phyloP scores from a whole-genome alignment of 768 basidiomycete species.

The Pholiota microspora region DNA sequence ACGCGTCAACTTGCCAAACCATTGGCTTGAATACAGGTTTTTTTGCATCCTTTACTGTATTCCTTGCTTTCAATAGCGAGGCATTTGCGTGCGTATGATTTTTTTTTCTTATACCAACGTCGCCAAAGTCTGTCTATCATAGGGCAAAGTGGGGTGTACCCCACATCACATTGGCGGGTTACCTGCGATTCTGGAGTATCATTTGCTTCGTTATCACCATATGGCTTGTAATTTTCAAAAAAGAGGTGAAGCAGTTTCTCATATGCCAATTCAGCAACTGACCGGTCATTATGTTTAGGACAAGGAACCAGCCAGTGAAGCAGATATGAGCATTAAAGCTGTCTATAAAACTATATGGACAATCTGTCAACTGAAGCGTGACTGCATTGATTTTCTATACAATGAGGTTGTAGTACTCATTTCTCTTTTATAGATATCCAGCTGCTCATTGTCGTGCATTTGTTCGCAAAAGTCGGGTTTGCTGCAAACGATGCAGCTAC shows the following conservation, averaged over 20 bases:
- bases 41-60: constrained; percentile 95
- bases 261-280: no score
- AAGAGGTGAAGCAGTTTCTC: no score
- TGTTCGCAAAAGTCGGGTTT: constrained; percentile 93
- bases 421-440: constrained; percentile 72
- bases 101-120: not conserved
- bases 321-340: constrained; percentile 85
- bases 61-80: constrained; percentile 93
- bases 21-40: constrained; percentile 95
- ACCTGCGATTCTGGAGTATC: constrained; percentile 84
- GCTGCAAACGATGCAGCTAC: constrained; percentile 92
- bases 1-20: constrained; percentile 97
- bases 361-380: constrained; percentile 89
- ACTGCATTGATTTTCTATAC: constrained; percentile 21
- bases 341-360: constrained; percentile 96
- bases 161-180: constrained; percentile 67
- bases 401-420: constrained; percentile 1
- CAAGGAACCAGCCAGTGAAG: constrained; percentile 66
- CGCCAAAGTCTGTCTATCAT: constrained; percentile 1
- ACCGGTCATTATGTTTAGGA: constrained; percentile 47
- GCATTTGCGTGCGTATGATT: constrained; percentile 68
- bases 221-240: constrained; percentile 86
- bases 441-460: constrained; percentile 78
- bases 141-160: constrained; percentile 80
- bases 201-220: constrained; percentile 82